A percentile compares a stretch with the other conserved stretches of the same genome.
Evolutionary conservation across 106 monocot species (phyloP).

Genomic region (Apostasia ramifera): DNA sequence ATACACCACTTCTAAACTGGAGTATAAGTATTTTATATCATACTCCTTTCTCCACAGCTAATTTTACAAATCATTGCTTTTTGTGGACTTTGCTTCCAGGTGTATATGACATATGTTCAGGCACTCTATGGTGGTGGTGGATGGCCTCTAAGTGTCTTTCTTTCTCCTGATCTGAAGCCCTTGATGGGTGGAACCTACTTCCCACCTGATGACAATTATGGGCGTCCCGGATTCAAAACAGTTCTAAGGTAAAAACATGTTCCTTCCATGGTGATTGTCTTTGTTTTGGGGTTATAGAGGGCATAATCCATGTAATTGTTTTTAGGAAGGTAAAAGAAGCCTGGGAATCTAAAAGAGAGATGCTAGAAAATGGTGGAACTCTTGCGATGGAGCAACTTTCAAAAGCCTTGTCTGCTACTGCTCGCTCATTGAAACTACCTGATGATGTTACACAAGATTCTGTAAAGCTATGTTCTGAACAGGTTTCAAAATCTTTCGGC

Average conservation of each 20-base stretch:
- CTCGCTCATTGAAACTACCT: slow-evolving; percentile 39
- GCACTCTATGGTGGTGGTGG: slow-evolving; percentile 92
- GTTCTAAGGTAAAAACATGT: slow-evolving; percentile 51
- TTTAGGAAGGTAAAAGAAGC: slow-evolving; percentile 85
- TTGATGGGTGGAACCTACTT: slow-evolving; percentile 98
- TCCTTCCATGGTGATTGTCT: not conserved
- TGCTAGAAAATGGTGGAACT: slow-evolving; percentile 57
- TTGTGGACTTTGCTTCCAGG: slow-evolving; percentile 28
- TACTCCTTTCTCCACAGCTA: no score
- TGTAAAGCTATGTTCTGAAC: slow-evolving; percentile 54
- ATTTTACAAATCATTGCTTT: not conserved
- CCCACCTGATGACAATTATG: slow-evolving; percentile 92
- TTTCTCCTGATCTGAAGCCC: slow-evolving; percentile 88
- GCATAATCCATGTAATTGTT: not conserved
- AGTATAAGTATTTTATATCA: no score
- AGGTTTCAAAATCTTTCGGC: slow-evolving; percentile 24
- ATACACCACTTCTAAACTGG: no score
- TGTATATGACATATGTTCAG: slow-evolving; percentile 94
- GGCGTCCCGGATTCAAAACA: slow-evolving; percentile 87
- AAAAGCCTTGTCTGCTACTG: slow-evolving; percentile 57
- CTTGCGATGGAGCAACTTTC: slow-evolving; percentile 76
- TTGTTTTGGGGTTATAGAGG: not conserved
- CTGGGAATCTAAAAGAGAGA: slow-evolving; percentile 77
- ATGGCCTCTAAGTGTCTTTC: slow-evolving; percentile 93
- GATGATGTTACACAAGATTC: slow-evolving; percentile 32